phyloP scores from a whole-genome alignment of 257 asterid species.

The Eustoma russellianum region DNA sequence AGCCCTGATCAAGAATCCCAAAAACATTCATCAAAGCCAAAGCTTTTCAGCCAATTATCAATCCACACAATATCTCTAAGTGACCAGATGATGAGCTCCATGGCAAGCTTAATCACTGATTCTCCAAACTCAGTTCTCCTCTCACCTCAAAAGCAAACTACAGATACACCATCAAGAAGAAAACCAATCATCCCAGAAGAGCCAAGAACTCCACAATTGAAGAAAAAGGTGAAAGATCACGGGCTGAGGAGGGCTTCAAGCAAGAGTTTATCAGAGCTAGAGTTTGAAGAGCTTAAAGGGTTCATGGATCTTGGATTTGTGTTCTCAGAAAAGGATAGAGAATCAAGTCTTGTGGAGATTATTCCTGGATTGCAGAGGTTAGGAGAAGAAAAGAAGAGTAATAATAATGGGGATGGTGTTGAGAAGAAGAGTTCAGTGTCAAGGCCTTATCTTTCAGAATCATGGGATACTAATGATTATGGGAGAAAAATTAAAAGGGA shows the following conservation, averaged over 20 bases:
- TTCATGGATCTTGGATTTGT: slow-evolving; percentile 61
- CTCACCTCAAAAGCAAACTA: slow-evolving; percentile 9
- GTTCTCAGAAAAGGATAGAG: slow-evolving; percentile 38
- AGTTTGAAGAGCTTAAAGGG: slow-evolving; percentile 48
- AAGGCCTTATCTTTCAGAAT: slow-evolving; percentile 59
- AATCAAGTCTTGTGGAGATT: slow-evolving; percentile 24
- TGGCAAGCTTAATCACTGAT: slow-evolving; percentile 8
- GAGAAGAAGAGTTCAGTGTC: slow-evolving; percentile 2
- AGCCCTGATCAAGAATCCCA: slow-evolving; percentile 1
- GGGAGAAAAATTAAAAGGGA: slow-evolving; percentile 5
- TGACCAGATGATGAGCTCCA: slow-evolving; percentile 20
- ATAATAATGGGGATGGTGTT: not conserved
- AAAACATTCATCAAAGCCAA: slow-evolving; percentile 7
- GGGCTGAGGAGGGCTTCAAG: slow-evolving; percentile 5
- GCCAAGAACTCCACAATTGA: not conserved
- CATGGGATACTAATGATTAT: slow-evolving; percentile 29
- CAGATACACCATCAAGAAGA: slow-evolving; percentile 17
- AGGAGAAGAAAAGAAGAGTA: slow-evolving; percentile 4
- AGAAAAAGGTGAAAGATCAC: not conserved
- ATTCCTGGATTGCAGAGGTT: slow-evolving; percentile 48
- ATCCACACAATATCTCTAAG: slow-evolving; percentile 23
- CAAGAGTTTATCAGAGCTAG: slow-evolving; percentile 55
- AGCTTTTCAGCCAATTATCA: slow-evolving; percentile 14
- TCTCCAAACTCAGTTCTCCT: slow-evolving; percentile 26
- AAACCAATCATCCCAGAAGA: not conserved